Percentiles rank a stretch among this genome's conserved stretches.
phyloP scores from a whole-genome alignment of 2,329 filamentous ascomycete genomes.

The Albophoma yamanashiensis region DNA sequence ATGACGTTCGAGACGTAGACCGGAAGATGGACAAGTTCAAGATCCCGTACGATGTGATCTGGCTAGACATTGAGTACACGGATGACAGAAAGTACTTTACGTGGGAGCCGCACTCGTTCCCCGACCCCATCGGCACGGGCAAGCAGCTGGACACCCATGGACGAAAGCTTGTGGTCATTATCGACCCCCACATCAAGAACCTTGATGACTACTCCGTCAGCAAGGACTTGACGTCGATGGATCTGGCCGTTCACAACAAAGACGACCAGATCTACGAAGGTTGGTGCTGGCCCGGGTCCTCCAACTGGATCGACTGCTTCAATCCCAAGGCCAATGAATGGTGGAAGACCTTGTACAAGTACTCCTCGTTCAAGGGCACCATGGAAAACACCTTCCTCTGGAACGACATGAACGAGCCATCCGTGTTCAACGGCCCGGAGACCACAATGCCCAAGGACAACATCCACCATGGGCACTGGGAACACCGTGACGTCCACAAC shows the following conservation, averaged over 20 bases:
- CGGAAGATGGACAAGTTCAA: constrained; percentile 90
- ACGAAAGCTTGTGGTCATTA: constrained; percentile 85
- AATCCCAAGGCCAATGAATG: constrained; percentile 84
- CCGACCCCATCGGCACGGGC: constrained; percentile 77
- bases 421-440: constrained; percentile 96
- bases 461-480: constrained; percentile 81
- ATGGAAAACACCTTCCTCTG: constrained; percentile 84
- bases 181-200: constrained; percentile 98
- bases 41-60: constrained; percentile 97
- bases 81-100: constrained; percentile 98
- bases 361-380: constrained; percentile 77
- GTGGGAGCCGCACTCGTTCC: constrained; percentile 84
- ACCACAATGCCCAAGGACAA: constrained; percentile 99
- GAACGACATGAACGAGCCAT: constrained; percentile 99
- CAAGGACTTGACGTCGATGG: constrained; percentile 73
- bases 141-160: constrained; percentile 77
- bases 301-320: constrained; percentile 93
- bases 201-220: constrained; percentile 65
- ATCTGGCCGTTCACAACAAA: constrained; percentile 81
- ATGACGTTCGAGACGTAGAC: constrained; percentile 94
- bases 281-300: constrained; percentile 98
- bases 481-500: constrained; percentile 95
- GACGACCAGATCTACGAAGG: constrained; percentile 83
- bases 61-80: constrained; percentile 97
- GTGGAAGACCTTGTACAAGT: constrained; percentile 87